Evolutionary conservation across 2,329 filamentous ascomycete species (phyloP).

Genomic region (Didymella lethalis): DNA sequence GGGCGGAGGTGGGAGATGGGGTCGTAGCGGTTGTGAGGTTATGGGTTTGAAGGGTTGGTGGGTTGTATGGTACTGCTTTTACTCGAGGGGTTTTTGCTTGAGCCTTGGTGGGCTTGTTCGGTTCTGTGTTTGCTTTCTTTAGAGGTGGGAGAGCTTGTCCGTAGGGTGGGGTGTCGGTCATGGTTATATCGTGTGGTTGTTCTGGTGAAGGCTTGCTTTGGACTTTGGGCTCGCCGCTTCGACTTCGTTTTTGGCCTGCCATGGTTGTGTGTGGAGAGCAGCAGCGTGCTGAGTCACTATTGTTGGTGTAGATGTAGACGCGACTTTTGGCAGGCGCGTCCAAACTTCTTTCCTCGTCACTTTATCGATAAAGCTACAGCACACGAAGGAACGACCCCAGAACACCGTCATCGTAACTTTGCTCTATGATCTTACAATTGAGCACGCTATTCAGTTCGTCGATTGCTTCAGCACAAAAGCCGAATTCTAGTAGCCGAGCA

Average conservation of each 20-base stretch:
- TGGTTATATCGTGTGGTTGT: not conserved
- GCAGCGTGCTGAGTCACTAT: not conserved
- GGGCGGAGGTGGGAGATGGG: too few relatives aligned
- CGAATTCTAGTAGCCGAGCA: not conserved
- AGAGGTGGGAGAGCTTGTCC: slow-evolving; percentile 25
- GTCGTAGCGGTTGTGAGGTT: too few relatives aligned
- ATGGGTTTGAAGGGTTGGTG: not conserved
- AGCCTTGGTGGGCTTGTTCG: not conserved
- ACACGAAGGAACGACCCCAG: not conserved
- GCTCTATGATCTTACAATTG: not conserved
- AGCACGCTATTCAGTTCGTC: not conserved
- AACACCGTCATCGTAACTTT: not conserved
- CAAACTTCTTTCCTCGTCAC: slow-evolving; percentile 15
- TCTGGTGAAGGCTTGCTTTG: not conserved
- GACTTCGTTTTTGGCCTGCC: slow-evolving; percentile 39
- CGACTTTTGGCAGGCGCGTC: slow-evolving; percentile 19
- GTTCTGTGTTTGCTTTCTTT: slow-evolving; percentile 23
- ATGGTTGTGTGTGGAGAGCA: slow-evolving; percentile 7
- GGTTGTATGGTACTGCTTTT: slow-evolving; percentile 3
- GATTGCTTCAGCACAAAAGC: not conserved
- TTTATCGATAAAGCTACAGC: slow-evolving; percentile 25
- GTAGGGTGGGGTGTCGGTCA: slow-evolving; percentile 5
- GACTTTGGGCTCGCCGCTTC: slow-evolving; percentile 34
- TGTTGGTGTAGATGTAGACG: not conserved
- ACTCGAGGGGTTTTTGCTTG: slow-evolving; percentile 8